Evolutionary conservation across 345 rosid species (phyloP).

Genomic region (Eucalyptus decipiens): DNA sequence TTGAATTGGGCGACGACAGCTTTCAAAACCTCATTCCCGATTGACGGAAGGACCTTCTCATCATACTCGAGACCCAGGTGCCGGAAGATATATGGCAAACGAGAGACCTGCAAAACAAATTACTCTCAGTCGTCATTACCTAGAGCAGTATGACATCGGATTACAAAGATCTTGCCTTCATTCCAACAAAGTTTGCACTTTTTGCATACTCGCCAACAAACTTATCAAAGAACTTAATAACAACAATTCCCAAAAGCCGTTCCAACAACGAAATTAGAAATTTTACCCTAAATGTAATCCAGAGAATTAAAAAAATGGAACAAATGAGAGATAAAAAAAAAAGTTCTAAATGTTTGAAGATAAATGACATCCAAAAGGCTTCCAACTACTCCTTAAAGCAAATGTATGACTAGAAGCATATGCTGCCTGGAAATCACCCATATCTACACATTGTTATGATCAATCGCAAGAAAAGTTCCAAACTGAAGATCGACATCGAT

Average conservation of each 20-base stretch:
- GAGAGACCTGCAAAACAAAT: slow-evolving; percentile 28
- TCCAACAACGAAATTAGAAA: not conserved
- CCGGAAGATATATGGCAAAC: slow-evolving; percentile 70
- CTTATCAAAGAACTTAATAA: not conserved
- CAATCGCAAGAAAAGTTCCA: not conserved
- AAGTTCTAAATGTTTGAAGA: not conserved
- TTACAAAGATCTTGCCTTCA: not conserved
- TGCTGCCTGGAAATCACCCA: not conserved
- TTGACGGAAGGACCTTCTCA: slow-evolving; percentile 94
- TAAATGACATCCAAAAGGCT: not conserved
- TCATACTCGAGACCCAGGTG: slow-evolving; percentile 87
- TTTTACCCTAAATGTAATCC: not conserved
- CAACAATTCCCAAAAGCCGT: not conserved
- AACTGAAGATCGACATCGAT: not conserved
- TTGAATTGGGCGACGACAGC: slow-evolving; percentile 97
- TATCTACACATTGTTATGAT: not conserved
- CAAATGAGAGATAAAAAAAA: not conserved
- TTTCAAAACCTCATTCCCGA: slow-evolving; percentile 97
- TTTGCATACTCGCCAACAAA: not conserved
- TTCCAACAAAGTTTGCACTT: not conserved
- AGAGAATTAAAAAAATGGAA: not conserved
- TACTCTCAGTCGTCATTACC: not conserved
- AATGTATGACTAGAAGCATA: not conserved
- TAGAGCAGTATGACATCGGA: not conserved
- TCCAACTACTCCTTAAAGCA: not conserved